Percentiles rank a stretch among this genome's conserved stretches.
Evolutionary conservation across 176 grass and related monocot species (phyloP).

Genomic region (Pharus latifolius): DNA sequence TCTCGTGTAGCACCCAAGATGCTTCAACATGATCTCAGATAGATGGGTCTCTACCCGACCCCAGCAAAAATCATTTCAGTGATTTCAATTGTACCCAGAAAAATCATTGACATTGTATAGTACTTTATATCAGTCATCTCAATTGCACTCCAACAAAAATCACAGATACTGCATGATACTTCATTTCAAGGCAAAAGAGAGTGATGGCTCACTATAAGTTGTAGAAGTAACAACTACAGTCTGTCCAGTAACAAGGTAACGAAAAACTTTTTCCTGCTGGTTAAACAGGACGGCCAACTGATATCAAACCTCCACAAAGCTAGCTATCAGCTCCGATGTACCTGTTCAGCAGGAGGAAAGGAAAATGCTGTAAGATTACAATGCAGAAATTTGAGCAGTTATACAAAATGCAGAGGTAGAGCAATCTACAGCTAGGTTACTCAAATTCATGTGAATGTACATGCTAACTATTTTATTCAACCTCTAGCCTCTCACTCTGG

Average conservation of each 20-base stretch:
- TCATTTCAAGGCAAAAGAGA: slow-evolving; percentile 3
- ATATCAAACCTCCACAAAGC: neutral
- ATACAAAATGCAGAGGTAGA: neutral
- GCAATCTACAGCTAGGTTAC: neutral
- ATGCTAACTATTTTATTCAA: too few species aligned
- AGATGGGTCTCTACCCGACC: too few species aligned
- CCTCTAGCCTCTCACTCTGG: too few species aligned
- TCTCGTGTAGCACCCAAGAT: too few species aligned
- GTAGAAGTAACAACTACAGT: neutral
- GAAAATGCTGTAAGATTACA: neutral
- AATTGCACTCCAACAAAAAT: neutral
- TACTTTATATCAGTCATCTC: too few species aligned
- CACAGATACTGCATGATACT: neutral
- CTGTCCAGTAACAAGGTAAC: neutral
- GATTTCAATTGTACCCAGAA: too few species aligned
- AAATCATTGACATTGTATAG: too few species aligned
- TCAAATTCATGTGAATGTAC: too few species aligned
- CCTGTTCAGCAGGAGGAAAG: neutral
- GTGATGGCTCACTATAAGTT: neutral
- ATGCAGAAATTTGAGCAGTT: neutral
- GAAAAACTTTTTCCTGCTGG: neutral
- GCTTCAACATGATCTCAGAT: too few species aligned
- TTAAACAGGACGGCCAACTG: neutral
- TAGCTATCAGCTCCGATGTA: neutral
- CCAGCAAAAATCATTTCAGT: too few species aligned